phyloP scores from a whole-genome alignment of 208 protist species.

The Naegleria gruberi region DNA sequence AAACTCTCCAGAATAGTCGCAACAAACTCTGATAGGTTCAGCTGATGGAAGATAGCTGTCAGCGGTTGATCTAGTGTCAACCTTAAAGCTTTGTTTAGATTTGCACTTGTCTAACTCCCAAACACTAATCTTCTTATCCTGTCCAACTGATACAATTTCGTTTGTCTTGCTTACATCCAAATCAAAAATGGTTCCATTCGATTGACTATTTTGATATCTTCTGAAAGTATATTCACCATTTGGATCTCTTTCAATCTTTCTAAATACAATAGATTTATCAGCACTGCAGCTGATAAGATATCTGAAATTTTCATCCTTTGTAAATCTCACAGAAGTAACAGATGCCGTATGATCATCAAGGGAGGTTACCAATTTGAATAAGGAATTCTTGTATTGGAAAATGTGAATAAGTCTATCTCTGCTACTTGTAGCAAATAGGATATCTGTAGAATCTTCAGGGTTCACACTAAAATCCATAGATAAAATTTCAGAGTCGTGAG shows the following conservation, averaged over 20 bases:
- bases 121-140: slow-evolving; percentile 33
- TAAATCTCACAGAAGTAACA: slow-evolving; percentile 32
- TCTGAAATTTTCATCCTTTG: background rate
- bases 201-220: background rate
- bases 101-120: slow-evolving; percentile 23
- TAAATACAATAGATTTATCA: slow-evolving; percentile 30
- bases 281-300: slow-evolving; percentile 31
- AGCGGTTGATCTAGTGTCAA: background rate
- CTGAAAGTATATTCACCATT: background rate
- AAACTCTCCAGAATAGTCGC: slow-evolving; percentile 28
- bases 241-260: background rate
- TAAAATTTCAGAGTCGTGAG: slow-evolving; percentile 32
- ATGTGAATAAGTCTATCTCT: slow-evolving; percentile 30
- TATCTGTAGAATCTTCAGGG: background rate
- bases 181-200: slow-evolving; percentile 25
- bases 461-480: slow-evolving; percentile 27
- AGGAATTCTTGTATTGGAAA: background rate
- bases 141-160: slow-evolving; percentile 30
- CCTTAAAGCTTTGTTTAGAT: background rate
- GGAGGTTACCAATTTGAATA: background rate
- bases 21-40: background rate
- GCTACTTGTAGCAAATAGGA: slow-evolving; percentile 16
- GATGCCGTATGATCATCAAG: slow-evolving; percentile 31
- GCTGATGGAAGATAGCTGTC: background rate
- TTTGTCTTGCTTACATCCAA: slow-evolving; percentile 28